Conservation (phyloP, 1,139 yeast genomes). For the Taphrina betulina region DNA sequence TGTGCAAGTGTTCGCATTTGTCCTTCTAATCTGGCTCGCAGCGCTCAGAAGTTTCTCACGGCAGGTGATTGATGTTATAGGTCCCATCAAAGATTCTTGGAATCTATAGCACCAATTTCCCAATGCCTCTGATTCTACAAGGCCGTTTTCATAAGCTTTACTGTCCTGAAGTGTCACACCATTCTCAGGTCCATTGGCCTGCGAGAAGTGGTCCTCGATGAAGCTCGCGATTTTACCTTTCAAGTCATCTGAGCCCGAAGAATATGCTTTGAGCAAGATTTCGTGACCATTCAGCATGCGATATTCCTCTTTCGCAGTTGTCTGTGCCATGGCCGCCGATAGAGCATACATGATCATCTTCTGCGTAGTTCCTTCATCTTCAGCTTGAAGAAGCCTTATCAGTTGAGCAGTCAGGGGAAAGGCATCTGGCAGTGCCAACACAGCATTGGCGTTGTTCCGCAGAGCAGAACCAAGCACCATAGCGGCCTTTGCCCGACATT, state of each 20-base stretch:
- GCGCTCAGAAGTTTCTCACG: slow-evolving; percentile 40
- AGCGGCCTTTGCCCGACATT: slow-evolving; percentile 43
- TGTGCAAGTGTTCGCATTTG: slow-evolving; percentile 37
- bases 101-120: slow-evolving; percentile 23
- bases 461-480: slow-evolving; percentile 48
- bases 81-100: slow-evolving; percentile 10
- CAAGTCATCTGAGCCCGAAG: slow-evolving; percentile 30
- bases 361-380: slow-evolving; percentile 37
- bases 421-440: slow-evolving; percentile 41
- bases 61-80: slow-evolving; percentile 25
- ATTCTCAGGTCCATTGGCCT: background rate
- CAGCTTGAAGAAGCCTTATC: slow-evolving; percentile 36
- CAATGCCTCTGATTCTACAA: slow-evolving; percentile 2
- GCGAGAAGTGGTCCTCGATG: slow-evolving; percentile 38
- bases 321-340: slow-evolving; percentile 42
- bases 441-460: slow-evolving; percentile 72
- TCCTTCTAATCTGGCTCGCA: slow-evolving; percentile 40
- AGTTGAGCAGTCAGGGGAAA: slow-evolving; percentile 35
- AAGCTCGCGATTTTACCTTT: slow-evolving; percentile 38
- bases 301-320: slow-evolving; percentile 34
- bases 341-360: slow-evolving; percentile 42
- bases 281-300: slow-evolving; percentile 35
- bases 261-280: slow-evolving; percentile 30
- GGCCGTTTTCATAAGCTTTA: background rate
- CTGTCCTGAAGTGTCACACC: slow-evolving; percentile 8